Evolutionary conservation across 768 basidiomycete species (phyloP).

Genomic region (Auriscalpium orientale): DNA sequence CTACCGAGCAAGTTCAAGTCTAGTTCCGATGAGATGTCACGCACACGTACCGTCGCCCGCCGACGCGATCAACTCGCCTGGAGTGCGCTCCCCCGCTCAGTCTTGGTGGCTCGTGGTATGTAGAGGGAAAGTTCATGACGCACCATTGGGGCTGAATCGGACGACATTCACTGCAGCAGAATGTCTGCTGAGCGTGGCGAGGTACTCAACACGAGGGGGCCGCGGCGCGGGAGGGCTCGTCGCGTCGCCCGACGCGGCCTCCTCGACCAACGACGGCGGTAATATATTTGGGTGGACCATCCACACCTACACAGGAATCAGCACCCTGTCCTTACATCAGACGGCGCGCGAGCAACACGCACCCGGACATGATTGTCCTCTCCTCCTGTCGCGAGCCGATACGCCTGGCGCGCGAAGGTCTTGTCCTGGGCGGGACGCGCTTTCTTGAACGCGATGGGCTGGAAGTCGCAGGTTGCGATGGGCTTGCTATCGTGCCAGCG

Average conservation of each 20-base stretch:
- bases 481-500: conserved; percentile 95
- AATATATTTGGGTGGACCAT: conserved; percentile 89
- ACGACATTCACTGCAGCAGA: conserved; percentile 95
- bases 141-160: conserved; percentile 91
- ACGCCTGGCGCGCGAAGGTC: conserved; percentile 63
- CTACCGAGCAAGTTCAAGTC: conserved; percentile 32
- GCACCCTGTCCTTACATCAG: not conserved
- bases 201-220: conserved; percentile 89
- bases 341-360: conserved; percentile 28
- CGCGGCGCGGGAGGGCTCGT: conserved; percentile 32
- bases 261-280: conserved; percentile 45
- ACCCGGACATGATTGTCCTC: conserved; percentile 97
- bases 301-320: conserved; percentile 57
- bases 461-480: conserved; percentile 96
- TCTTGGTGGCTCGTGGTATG: not conserved
- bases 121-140: conserved; percentile 14
- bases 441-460: conserved; percentile 75
- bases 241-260: conserved; percentile 28
- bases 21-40: conserved; percentile 1
- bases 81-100: not conserved
- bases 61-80: conserved; percentile 88
- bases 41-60: conserved; percentile 84
- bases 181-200: conserved; percentile 88
- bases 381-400: conserved; percentile 89
- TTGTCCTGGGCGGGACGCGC: conserved; percentile 56